Evolutionary conservation across 352 stramenopile genomes (phyloP).

Genomic region (Thraustochytrium aureum): DNA sequence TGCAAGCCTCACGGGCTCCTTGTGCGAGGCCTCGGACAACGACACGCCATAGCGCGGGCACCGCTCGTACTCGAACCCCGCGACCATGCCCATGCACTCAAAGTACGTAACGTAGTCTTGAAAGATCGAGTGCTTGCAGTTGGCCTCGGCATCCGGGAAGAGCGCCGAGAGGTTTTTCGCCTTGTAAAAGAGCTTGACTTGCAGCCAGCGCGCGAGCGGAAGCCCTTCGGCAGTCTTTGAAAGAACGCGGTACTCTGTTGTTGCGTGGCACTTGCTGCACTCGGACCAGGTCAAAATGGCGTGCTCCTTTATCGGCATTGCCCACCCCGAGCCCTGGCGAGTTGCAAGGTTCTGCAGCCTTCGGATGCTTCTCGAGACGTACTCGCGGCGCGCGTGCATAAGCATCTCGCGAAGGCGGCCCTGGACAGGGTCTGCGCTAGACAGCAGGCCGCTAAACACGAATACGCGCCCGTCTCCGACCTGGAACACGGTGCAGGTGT

Average conservation of each 20-base stretch:
- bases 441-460: conserved; percentile 24
- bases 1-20: background rate
- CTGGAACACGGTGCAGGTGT: conserved; percentile 1
- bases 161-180: conserved; percentile 65
- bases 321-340: background rate
- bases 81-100: conserved; percentile 67
- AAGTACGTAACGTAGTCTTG: conserved; percentile 70
- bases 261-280: conserved; percentile 82
- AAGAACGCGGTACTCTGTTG: conserved; percentile 67
- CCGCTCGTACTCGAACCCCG: conserved; percentile 73
- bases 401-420: conserved; percentile 31
- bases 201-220: conserved; percentile 96
- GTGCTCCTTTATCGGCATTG: conserved; percentile 57
- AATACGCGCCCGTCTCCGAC: conserved; percentile 18
- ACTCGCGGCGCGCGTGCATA: conserved; percentile 31
- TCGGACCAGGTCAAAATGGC: conserved; percentile 96
- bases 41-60: conserved; percentile 70
- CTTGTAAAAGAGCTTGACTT: conserved; percentile 89
- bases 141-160: conserved; percentile 52
- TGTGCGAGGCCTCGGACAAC: too few species aligned
- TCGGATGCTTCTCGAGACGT: conserved; percentile 26
- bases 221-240: conserved; percentile 95
- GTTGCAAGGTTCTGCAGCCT: conserved; percentile 16
- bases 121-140: conserved; percentile 65
- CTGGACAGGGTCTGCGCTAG: conserved; percentile 22